Conservation (phyloP, 768 basidiomycete genomes). For the Amanita pseudoporphyria region DNA sequence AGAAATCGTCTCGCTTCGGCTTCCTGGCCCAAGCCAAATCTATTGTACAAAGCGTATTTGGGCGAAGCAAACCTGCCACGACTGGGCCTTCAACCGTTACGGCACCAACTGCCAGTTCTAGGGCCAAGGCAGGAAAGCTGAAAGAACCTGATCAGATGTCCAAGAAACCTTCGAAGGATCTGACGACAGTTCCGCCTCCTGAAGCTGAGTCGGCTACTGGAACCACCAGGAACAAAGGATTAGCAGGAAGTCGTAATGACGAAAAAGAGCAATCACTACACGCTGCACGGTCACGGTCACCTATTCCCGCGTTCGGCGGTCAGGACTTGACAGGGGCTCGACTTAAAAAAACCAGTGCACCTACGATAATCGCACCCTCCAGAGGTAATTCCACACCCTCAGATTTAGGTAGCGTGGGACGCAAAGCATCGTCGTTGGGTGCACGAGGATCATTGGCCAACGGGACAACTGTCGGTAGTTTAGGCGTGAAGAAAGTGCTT, state of each 20-base stretch:
- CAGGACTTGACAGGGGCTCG: not conserved
- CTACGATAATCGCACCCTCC: not conserved
- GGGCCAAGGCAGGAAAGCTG: conserved; percentile 1
- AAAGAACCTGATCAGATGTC: not conserved
- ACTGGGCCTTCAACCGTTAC: not conserved
- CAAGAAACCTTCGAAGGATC: not conserved
- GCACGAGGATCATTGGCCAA: conserved; percentile 18
- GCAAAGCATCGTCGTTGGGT: not conserved
- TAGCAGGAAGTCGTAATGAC: not conserved
- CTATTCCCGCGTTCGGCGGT: conserved; percentile 15
- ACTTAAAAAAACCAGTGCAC: not conserved
- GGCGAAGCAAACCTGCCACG: conserved; percentile 26
- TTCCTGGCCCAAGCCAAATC: conserved; percentile 67
- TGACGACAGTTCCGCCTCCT: not conserved
- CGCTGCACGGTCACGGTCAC: conserved; percentile 19
- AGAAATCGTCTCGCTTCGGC: conserved; percentile 51
- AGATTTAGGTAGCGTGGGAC: not conserved
- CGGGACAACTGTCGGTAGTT: conserved; percentile 20
- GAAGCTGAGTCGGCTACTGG: not conserved
- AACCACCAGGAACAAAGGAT: not conserved
- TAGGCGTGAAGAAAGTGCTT: conserved; percentile 23
- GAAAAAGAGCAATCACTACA: not conserved
- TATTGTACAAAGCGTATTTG: conserved; percentile 68
- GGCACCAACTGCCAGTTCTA: conserved; percentile 5
- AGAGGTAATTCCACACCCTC: not conserved